These are phyloP conservation scores for Sclerotinia nivalis DNA, from an alignment of 2,329 filamentous ascomycete species.

Conservation along the genomic window DNA sequence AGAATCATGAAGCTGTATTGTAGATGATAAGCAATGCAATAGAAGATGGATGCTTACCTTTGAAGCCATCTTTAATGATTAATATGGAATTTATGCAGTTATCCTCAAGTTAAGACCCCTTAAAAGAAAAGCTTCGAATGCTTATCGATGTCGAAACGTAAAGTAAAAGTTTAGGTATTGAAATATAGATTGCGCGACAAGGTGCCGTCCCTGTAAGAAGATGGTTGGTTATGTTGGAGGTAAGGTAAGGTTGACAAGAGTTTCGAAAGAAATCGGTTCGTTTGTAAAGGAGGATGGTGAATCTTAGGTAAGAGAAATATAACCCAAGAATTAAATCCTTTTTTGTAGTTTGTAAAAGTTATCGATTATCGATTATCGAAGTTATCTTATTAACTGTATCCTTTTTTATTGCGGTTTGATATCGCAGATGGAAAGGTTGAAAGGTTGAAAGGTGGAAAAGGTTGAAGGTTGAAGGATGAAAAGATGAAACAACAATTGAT, in stretches of 20 bases:
- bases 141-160: conserved; percentile 27
- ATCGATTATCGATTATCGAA: conserved; percentile 3
- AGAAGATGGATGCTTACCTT: conserved; percentile 38
- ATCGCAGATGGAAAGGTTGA: not conserved
- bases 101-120: conserved; percentile 29
- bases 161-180: conserved; percentile 12
- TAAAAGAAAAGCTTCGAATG: conserved; percentile 18
- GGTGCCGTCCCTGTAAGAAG: conserved; percentile 19
- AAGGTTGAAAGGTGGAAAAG: not conserved
- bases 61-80: conserved; percentile 42
- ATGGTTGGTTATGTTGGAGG: conserved; percentile 3
- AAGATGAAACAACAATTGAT: conserved; percentile 10
- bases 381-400: not conserved
- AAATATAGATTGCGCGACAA: conserved; percentile 18
- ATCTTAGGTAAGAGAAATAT: not conserved
- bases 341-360: not conserved
- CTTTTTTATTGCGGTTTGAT: too few species aligned
- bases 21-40: not conserved
- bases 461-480: not conserved
- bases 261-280: not conserved
- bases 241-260: conserved; percentile 2
- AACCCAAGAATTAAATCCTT: not conserved
- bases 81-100: conserved; percentile 28
- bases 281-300: not conserved
- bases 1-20: not conserved